A percentile compares a stretch with the other conserved stretches of the same genome.
Conservation (phyloP, 768 basidiomycete genomes). For the Lentinula sp. region DNA sequence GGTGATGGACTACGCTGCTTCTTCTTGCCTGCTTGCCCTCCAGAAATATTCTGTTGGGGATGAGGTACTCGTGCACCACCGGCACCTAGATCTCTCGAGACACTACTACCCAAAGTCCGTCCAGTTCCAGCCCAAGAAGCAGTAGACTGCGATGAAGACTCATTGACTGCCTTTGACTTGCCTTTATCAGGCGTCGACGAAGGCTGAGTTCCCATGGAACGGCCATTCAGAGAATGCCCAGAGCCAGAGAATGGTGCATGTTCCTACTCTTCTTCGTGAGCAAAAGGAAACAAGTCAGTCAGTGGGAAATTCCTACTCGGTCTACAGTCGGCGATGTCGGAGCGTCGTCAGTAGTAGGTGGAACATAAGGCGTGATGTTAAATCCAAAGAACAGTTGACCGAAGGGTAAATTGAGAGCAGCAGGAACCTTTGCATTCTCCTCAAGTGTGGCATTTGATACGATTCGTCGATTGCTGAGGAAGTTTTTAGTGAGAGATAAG, state of each 20-base stretch:
- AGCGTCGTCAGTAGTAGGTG: conserved; percentile 30
- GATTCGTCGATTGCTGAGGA: conserved; percentile 67
- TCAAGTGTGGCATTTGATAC: conserved; percentile 79
- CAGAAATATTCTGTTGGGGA: conserved; percentile 29
- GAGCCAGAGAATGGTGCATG: conserved; percentile 53
- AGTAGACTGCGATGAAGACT: conserved; percentile 22
- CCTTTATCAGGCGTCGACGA: conserved; percentile 33
- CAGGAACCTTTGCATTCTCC: conserved; percentile 74
- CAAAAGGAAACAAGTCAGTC: background rate
- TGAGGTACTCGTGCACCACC: conserved; percentile 49
- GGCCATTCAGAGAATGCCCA: conserved; percentile 63
- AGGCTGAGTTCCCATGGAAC: conserved; percentile 20
- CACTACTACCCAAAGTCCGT: conserved; percentile 40
- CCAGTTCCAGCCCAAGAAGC: conserved; percentile 40
- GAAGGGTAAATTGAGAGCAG: conserved; percentile 82
- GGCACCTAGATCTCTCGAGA: conserved; percentile 36
- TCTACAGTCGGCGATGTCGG: conserved; percentile 23
- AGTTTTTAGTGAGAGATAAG: conserved; percentile 4
- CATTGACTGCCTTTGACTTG: conserved; percentile 47
- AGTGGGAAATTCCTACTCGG: conserved; percentile 19
- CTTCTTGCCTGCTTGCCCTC: conserved; percentile 27
- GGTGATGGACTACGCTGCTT: conserved; percentile 60
- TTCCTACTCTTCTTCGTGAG: conserved; percentile 19
- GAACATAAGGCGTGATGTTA: conserved; percentile 65
- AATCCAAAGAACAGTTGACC: conserved; percentile 98